Base-by-base conservation (phyloP, 2,329 filamentous ascomycete genomes). In the Tolypocladium inflatum region DNA sequence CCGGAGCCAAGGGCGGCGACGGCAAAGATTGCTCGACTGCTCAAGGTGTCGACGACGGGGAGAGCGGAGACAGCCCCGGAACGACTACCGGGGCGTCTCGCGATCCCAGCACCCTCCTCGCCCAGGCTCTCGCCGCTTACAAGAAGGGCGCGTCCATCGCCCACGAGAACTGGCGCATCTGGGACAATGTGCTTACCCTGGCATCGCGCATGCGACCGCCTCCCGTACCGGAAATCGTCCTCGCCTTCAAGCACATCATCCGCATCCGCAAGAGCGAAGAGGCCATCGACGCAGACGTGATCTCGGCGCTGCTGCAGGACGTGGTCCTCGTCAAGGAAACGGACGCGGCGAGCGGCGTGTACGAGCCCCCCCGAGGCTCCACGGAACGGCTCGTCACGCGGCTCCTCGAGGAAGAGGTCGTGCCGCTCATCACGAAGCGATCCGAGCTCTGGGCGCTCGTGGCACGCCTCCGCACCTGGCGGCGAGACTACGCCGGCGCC, bases 131-230 rank as follows among this genome's bases (percentile, higher is more conserved):
- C 1, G 78, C 83, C 7, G 93, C 94, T 0, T 90, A 96, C 72
- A 94, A 96, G 69, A 88, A 89, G 62, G 94, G 92, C 11, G 91
- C 92, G 0, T 81, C 83, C 5, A 82, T 96, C 30, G 91, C 95
- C 55, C 83, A 90, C 71, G 87, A 91, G 65, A 93, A 93, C 74
- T 90, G 88, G 81, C 86, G 90, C 64, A 97, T 99, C 71, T 97
- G 93, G 93, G 90, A 96, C 69, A 99, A 99, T 66, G 88, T 97
- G 19, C 83, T 99, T 58, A 94, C 91, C 0, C 86, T 97, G 26
- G 88, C 90, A 0, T 84, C 89, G 0, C 89, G 90, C 2, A 82
- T 94, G 35, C 80, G 80, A 1, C 92, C 93, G 0, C 87, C 90
- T 0, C 84, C 88, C 0, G 86, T 91, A 67, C 71, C 78, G 0